A percentile compares a stretch with the other conserved stretches of the same genome.
Conservation (phyloP, 345 rosid genomes). For the Odontarrhena argentea region DNA sequence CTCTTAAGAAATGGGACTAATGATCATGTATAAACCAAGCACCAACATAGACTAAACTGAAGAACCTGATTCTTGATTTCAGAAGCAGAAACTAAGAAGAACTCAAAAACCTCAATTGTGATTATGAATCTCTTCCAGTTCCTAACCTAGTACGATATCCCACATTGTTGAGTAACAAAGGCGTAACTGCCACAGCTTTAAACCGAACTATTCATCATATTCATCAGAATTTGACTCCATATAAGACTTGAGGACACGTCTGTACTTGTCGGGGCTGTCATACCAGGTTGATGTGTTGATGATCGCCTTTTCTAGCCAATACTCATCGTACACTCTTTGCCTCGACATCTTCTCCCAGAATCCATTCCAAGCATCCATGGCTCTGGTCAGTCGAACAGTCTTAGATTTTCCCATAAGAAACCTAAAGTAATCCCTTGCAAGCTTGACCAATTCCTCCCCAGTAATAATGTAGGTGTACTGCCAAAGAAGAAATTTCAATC, state of each 20-base stretch:
- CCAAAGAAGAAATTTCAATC: constrained; percentile 4
- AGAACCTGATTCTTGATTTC: constrained; percentile 1
- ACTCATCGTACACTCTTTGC: constrained; percentile 47
- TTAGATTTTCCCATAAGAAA: constrained; percentile 51
- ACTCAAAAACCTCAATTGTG: background rate
- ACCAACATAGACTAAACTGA: background rate
- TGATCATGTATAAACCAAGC: constrained; percentile 4
- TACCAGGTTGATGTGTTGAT: constrained; percentile 69
- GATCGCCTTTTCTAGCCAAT: constrained; percentile 68
- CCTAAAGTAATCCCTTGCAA: constrained; percentile 70
- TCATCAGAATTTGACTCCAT: constrained; percentile 24
- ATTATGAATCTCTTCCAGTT: constrained; percentile 9
- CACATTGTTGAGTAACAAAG: constrained; percentile 23
- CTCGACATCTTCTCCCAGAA: constrained; percentile 40
- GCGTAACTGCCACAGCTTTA: background rate
- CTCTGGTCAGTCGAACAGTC: constrained; percentile 65
- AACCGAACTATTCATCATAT: constrained; percentile 19
- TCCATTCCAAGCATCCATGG: constrained; percentile 53
- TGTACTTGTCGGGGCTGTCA: constrained; percentile 70
- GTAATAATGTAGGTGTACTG: constrained; percentile 69
- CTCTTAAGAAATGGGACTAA: background rate
- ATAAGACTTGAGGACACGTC: constrained; percentile 37
- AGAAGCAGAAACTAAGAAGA: constrained; percentile 8
- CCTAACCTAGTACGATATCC: constrained; percentile 17
- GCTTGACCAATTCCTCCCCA: constrained; percentile 69